A percentile compares a stretch with the other conserved stretches of the same genome.
These are phyloP conservation scores for Pichia sp. DNA, from an alignment of 1,139 yeast species.

Conservation along the genomic window DNA sequence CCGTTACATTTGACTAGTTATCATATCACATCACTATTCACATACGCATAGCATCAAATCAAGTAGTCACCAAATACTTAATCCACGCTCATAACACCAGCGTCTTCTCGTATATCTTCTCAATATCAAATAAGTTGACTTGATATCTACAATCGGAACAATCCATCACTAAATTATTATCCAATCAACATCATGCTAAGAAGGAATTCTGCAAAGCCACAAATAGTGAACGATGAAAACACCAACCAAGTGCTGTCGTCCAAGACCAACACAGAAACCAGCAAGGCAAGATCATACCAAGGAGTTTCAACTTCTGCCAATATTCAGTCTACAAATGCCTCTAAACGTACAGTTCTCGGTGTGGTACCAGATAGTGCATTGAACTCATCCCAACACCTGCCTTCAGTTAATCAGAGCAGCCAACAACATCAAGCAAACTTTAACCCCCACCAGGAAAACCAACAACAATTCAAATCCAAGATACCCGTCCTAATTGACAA, in stretches of 20 bases:
- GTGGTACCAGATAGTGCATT: constrained; percentile 23
- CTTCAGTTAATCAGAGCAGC: not conserved
- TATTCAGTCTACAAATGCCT: not conserved
- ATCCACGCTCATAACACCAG: no score
- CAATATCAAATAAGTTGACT: no score
- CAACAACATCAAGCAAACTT: not conserved
- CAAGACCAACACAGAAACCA: not conserved
- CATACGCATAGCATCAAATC: no score
- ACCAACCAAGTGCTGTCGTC: constrained; percentile 8
- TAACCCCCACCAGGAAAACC: not conserved
- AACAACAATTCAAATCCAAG: constrained; percentile 11
- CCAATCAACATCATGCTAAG: constrained; percentile 18
- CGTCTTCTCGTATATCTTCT: no score
- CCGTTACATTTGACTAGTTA: no score
- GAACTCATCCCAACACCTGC: no score
- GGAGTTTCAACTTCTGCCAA: constrained; percentile 1
- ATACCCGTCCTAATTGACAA: constrained; percentile 17
- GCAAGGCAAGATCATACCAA: constrained; percentile 4
- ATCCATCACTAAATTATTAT: no score
- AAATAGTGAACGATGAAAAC: constrained; percentile 17
- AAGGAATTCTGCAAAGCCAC: constrained; percentile 13
- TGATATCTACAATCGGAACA: no score
- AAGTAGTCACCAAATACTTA: no score
- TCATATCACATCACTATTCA: no score
- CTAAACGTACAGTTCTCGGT: constrained; percentile 22